Percentiles rank a stretch among this genome's conserved stretches.
Conservation (phyloP, 768 basidiomycete genomes). For the Lactifluus piperatus region DNA sequence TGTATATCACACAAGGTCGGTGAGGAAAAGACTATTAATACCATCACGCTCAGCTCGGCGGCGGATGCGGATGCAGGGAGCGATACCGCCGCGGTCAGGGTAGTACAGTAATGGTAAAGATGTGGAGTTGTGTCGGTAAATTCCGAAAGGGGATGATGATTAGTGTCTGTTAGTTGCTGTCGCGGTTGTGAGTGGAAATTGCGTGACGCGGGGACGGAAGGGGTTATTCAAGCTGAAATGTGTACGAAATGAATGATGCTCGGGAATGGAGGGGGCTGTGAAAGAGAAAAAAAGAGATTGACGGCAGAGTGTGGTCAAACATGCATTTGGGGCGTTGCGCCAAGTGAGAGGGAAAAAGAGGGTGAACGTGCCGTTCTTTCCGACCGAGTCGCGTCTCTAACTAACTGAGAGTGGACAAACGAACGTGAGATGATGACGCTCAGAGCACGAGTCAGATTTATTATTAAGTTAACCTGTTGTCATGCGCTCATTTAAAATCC, state of each 20-base stretch:
- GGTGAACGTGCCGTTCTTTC: not conserved
- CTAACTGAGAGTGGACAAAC: not conserved
- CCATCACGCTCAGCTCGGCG: too few species aligned
- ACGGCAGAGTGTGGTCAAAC: slow-evolving; percentile 2
- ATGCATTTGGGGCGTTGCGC: slow-evolving; percentile 11
- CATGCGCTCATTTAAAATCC: slow-evolving; percentile 13
- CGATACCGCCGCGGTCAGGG: too few species aligned
- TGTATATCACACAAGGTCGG: not conserved
- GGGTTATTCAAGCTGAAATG: not conserved
- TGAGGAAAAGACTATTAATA: too few species aligned
- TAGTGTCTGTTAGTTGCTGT: too few species aligned
- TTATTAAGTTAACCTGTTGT: not conserved
- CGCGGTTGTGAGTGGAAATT: too few species aligned
- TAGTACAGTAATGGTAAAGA: not conserved
- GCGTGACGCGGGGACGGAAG: slow-evolving; percentile 6
- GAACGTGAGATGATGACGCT: not conserved
- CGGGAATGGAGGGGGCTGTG: slow-evolving; percentile 11
- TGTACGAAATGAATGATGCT: not conserved
- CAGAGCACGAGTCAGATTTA: slow-evolving; percentile 9
- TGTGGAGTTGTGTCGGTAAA: not conserved
- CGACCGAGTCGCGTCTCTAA: too few species aligned
- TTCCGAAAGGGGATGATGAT: not conserved
- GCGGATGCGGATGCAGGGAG: too few species aligned
- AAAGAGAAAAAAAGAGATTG: not conserved
- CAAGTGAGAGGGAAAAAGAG: not conserved